A percentile compares a stretch with the other conserved stretches of the same genome.
These are phyloP conservation scores for Rhododendron ferrugineum DNA, from an alignment of 148 eudicot species.

Conservation along the genomic window DNA sequence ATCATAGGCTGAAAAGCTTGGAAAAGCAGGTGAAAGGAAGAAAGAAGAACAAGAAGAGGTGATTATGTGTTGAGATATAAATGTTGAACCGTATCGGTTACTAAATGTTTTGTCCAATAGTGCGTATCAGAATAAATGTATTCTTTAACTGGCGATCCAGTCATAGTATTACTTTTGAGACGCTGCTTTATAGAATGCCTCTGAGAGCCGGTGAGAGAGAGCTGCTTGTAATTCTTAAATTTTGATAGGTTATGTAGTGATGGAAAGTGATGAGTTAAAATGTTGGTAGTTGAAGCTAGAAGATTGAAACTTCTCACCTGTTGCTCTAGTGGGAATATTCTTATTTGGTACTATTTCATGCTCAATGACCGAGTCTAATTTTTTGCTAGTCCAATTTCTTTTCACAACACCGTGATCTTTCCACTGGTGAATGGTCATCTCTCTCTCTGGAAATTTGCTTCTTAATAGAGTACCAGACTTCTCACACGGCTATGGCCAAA, in stretches of 20 bases:
- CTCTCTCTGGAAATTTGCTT: not conserved
- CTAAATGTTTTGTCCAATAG: not conserved
- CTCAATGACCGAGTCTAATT: not conserved
- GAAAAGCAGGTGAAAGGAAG: constrained; percentile 73
- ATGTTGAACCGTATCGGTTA: not conserved
- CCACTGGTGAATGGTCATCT: not conserved
- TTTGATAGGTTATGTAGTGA: constrained; percentile 12
- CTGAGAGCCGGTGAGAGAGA: not conserved
- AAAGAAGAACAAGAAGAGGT: constrained; percentile 68
- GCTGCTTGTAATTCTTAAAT: not conserved
- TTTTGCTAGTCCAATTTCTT: not conserved
- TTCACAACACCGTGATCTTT: not conserved
- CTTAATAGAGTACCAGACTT: no score
- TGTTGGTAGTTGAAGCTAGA: not conserved
- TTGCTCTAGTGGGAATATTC: not conserved
- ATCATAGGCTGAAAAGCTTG: constrained; percentile 56
- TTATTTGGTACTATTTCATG: not conserved
- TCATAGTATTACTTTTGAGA: not conserved
- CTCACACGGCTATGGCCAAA: no score
- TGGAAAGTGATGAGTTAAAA: not conserved
- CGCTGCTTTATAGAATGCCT: not conserved
- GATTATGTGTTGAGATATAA: constrained; percentile 5
- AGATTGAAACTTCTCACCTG: not conserved
- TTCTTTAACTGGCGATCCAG: not conserved
- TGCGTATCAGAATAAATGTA: not conserved